A percentile compares a stretch with the other conserved stretches of the same genome.
phyloP scores from a whole-genome alignment of 1,284 basidiomycete genomes.

The Chondrostereum purpureum region DNA sequence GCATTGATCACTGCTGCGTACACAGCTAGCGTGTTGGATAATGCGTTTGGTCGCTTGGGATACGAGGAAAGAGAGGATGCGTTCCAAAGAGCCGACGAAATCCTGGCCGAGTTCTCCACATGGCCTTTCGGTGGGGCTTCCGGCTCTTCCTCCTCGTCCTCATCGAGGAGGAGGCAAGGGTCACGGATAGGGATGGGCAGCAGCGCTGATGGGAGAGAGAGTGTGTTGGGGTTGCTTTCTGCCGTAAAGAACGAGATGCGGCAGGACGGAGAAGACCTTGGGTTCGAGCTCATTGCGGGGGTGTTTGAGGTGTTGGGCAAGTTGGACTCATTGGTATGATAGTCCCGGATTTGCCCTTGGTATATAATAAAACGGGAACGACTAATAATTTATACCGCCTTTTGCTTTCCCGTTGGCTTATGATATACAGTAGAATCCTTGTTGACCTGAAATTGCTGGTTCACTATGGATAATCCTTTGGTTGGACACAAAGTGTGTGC shows the following conservation, averaged over 20 bases:
- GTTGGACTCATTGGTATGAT: constrained; percentile 68
- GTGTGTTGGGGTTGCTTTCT: constrained; percentile 72
- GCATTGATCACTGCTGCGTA: constrained; percentile 84
- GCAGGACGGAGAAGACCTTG: constrained; percentile 58
- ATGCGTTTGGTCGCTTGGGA: constrained; percentile 78
- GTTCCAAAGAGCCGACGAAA: constrained; percentile 86
- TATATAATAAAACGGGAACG: no score
- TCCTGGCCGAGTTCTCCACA: constrained; percentile 80
- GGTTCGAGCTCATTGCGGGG: constrained; percentile 84
- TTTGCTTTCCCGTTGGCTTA: no score
- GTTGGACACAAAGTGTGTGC: no score
- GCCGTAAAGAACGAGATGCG: constrained; percentile 70
- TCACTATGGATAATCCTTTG: no score
- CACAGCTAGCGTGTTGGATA: constrained; percentile 91
- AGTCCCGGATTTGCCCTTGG: background rate
- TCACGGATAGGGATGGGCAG: constrained; percentile 50
- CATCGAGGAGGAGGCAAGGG: constrained; percentile 33
- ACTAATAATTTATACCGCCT: no score
- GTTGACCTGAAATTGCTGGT: no score
- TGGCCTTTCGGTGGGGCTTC: constrained; percentile 77
- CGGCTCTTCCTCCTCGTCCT: constrained; percentile 20
- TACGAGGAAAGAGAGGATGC: constrained; percentile 91
- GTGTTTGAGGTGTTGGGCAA: constrained; percentile 87
- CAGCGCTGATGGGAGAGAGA: constrained; percentile 54
- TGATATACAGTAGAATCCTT: no score